These are phyloP conservation scores for Pythium rishiriense DNA, from an alignment of 352 stramenopile genomes.

Conservation along the genomic window DNA sequence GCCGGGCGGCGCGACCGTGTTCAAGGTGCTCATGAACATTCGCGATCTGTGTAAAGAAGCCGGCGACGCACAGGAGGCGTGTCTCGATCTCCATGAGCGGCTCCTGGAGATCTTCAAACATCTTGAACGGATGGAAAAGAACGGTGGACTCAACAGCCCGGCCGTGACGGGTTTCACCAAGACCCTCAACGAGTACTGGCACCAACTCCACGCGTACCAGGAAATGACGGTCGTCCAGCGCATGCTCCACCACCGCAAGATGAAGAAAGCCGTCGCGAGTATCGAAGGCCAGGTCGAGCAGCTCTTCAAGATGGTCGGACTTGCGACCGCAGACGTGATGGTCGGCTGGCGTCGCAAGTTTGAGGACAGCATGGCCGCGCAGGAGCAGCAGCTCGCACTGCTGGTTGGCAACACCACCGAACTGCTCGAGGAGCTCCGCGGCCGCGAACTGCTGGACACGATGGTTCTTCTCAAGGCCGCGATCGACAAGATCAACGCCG, in stretches of 20 bases:
- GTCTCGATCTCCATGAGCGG: not conserved
- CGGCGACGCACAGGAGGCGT: not conserved
- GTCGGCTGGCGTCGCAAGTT: not conserved
- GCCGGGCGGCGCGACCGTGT: not conserved
- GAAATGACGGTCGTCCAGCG: not conserved
- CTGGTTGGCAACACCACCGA: not conserved
- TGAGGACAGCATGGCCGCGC: not conserved
- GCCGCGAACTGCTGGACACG: not conserved
- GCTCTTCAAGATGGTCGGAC: not conserved
- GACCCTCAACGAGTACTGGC: conserved; percentile 1
- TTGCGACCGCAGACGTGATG: not conserved
- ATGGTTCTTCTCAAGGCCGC: conserved; percentile 3
- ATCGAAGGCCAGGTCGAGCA: not conserved
- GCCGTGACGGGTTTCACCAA: not conserved
- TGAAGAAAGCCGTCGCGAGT: not conserved
- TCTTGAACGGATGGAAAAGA: not conserved
- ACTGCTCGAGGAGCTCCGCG: not conserved
- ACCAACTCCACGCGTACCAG: not conserved
- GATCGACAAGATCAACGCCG: not conserved
- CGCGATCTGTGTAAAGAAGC: not conserved
- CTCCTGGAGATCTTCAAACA: not conserved
- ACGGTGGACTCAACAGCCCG: not conserved
- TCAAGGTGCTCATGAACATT: not conserved
- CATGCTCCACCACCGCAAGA: conserved; percentile 3
- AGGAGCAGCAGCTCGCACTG: not conserved